Conservation (phyloP, 305 asterid genomes). For the Fraxinus xanthoxyloides region DNA sequence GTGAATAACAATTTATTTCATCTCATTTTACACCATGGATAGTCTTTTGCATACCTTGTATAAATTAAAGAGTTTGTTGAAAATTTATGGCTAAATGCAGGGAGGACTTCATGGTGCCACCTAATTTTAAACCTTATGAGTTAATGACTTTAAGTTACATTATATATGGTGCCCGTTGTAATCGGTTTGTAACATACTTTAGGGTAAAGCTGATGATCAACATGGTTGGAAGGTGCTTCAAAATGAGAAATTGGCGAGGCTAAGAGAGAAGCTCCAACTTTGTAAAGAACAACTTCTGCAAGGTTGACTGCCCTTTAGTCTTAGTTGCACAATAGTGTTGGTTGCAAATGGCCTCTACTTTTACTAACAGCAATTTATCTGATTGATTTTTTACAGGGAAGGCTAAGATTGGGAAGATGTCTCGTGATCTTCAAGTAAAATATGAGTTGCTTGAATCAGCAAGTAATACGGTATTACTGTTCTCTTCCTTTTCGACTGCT, state of each 20-base stretch:
- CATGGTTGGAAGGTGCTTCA: constrained; percentile 79
- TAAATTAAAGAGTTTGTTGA: neutral
- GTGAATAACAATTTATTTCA: neutral
- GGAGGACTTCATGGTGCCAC: too few species aligned
- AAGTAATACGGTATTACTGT: constrained; percentile 50
- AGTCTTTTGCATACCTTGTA: neutral
- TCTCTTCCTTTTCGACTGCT: constrained; percentile 6
- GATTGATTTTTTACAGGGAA: constrained; percentile 56
- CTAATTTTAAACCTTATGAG: too few species aligned
- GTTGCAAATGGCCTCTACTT: constrained; percentile 7
- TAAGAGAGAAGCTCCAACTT: constrained; percentile 69
- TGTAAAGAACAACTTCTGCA: constrained; percentile 63
- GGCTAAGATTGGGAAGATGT: constrained; percentile 62
- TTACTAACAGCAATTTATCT: constrained; percentile 23
- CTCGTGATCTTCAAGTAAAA: constrained; percentile 67
- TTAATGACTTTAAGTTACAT: neutral
- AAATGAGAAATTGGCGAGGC: constrained; percentile 69
- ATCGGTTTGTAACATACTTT: constrained; percentile 11
- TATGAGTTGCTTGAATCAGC: constrained; percentile 74
- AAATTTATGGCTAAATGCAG: neutral
- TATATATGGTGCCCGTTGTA: neutral
- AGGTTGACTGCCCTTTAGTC: constrained; percentile 46
- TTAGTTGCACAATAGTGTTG: constrained; percentile 5
- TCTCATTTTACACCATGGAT: neutral
- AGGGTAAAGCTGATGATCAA: constrained; percentile 99